phyloP scores from a whole-genome alignment of 176 grass and related monocot species.

The Areca catechu region DNA sequence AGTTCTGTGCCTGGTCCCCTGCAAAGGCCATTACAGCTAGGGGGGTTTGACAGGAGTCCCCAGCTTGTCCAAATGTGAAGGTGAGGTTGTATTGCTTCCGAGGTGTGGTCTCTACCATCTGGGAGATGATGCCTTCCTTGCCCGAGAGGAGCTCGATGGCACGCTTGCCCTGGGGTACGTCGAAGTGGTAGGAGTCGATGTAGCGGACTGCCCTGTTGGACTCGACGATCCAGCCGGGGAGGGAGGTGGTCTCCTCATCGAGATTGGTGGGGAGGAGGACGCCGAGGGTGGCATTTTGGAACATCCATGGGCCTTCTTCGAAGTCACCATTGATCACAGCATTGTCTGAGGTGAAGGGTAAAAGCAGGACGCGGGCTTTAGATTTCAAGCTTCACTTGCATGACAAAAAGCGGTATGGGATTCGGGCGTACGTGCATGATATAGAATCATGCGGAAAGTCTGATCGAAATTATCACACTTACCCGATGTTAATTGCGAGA shows the following conservation, averaged over 20 bases:
- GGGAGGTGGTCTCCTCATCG: conserved; percentile 66
- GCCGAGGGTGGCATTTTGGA: conserved; percentile 81
- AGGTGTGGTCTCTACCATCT: conserved; percentile 89
- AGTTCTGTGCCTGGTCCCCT: conserved; percentile 77
- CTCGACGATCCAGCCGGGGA: conserved; percentile 88
- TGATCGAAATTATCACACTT: no score
- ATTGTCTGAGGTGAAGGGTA: conserved; percentile 36
- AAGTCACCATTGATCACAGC: conserved; percentile 86
- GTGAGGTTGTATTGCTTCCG: conserved; percentile 80
- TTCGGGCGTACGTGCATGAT: no score
- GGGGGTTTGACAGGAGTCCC: conserved; percentile 74
- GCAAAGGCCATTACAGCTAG: conserved; percentile 92
- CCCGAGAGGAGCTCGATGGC: conserved; percentile 89
- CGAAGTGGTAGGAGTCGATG: conserved; percentile 71
- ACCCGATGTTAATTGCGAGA: no score
- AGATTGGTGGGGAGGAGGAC: conserved; percentile 93
- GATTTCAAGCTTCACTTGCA: background rate
- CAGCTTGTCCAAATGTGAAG: conserved; percentile 53
- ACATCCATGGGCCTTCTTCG: conserved; percentile 98
- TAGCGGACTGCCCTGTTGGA: conserved; percentile 84
- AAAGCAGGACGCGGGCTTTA: no score
- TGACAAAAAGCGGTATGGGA: background rate
- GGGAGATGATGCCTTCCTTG: conserved; percentile 97
- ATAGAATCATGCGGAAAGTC: no score
- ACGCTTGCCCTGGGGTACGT: conserved; percentile 77